Percentiles rank a stretch among this genome's conserved stretches.
phyloP scores from a whole-genome alignment of 148 eudicot genomes.

The Cornus suecica region DNA sequence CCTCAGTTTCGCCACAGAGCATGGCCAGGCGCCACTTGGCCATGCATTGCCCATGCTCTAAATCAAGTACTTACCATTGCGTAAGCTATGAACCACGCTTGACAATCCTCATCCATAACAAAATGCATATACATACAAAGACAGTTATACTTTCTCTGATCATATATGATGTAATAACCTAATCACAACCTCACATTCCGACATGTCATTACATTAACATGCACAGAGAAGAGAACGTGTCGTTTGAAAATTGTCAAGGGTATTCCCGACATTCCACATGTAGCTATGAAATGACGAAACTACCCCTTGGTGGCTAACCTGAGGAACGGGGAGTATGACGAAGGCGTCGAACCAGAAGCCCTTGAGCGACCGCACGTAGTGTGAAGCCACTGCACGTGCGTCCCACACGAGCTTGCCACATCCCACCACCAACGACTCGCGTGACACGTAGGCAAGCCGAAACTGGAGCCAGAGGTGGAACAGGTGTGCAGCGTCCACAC shows the following conservation, averaged over 20 bases:
- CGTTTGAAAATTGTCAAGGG: no score
- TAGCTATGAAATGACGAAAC: no score
- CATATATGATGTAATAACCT: no score
- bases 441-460: constrained; percentile 61
- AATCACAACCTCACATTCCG: no score
- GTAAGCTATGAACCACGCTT: background rate
- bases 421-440: constrained; percentile 66
- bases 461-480: constrained; percentile 61
- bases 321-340: constrained; percentile 73
- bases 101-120: background rate
- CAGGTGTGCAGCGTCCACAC: constrained; percentile 64
- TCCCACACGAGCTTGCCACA: constrained; percentile 82
- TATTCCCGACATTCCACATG: no score
- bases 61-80: background rate
- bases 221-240: no score
- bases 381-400: constrained; percentile 45
- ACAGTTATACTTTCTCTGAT: background rate
- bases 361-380: constrained; percentile 43
- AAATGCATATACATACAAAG: background rate
- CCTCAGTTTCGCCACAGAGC: no score
- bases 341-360: constrained; percentile 68
- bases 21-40: no score
- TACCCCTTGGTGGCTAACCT: constrained; percentile 26
- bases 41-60: no score
- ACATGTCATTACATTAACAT: no score